Evolutionary conservation across 768 basidiomycete genomes (phyloP).

Genomic region (Brasilioporus rufonigricans): DNA sequence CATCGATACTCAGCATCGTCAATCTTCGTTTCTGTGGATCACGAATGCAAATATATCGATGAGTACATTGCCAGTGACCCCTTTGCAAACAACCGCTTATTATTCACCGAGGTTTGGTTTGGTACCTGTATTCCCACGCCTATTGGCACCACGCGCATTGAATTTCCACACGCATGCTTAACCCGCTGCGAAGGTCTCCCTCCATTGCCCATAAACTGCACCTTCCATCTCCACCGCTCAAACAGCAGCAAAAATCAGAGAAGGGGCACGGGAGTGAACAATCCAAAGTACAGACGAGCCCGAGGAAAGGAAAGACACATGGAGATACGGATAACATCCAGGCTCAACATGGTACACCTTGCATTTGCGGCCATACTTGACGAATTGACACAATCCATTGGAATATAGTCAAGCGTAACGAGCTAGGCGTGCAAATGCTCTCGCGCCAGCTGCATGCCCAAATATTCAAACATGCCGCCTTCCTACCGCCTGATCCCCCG

Average conservation of each 20-base stretch:
- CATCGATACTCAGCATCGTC: too few relatives aligned
- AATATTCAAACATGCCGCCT: constrained; percentile 69
- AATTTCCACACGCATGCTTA: constrained; percentile 18
- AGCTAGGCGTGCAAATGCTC: constrained; percentile 91
- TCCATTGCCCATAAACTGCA: constrained; percentile 16
- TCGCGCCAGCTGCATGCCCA: constrained; percentile 78
- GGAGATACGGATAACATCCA: background rate
- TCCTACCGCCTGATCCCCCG: constrained; percentile 56
- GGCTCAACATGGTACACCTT: constrained; percentile 9
- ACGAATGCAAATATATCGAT: too few relatives aligned
- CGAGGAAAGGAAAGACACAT: background rate
- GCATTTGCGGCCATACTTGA: background rate
- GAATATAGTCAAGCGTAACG: constrained; percentile 65
- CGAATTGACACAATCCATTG: background rate
- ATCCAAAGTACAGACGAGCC: background rate
- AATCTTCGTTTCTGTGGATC: too few relatives aligned
- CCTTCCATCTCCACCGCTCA: constrained; percentile 7
- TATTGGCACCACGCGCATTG: too few relatives aligned
- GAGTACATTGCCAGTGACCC: too few relatives aligned
- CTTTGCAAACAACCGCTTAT: too few relatives aligned
- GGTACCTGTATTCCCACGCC: background rate
- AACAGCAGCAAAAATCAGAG: constrained; percentile 13
- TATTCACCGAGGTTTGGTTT: too few relatives aligned
- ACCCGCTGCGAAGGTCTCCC: constrained; percentile 13
- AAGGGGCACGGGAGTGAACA: background rate